Evolutionary conservation across 148 eudicot genomes (phyloP), one percentile per base, ranked within the genome.

Genomic region (Polygonum aviculare): DNA sequence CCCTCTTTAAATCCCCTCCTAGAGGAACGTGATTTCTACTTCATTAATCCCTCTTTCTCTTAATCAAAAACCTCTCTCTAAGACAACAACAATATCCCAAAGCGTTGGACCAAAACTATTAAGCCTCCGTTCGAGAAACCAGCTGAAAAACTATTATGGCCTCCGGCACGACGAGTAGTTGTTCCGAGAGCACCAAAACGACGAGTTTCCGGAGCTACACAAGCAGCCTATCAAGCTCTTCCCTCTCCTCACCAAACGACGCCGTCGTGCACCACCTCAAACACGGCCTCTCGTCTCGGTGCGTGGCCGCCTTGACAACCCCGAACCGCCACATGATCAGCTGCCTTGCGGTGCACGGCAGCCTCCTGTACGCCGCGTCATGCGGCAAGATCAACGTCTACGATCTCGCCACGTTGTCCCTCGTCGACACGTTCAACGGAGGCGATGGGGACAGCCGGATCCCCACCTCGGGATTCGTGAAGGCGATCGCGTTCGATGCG

Each of bases 331-430:
- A 82, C 47, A 80, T 84, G 45, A 67, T 67, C 74, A 78, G 79
- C 41, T 84, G 85, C 79, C 74, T 84, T 36, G 73, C 87, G 4
- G 76, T 77, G 70, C 81, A 81, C 44, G 11, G n/a, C 12, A 73
- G 55, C 41, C 31, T 72, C 55, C 81, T 84, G 5, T 84, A 84
- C 67, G 85, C 83, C 40, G 87, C 87, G 8, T 78, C 85, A 26
- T 73, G 77, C 2, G 54, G 76, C 76, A 63, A 80, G n/a, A 76
- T 84, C 81, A 65, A 77, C 78, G 82, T 77, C 76, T 84, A 77
- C 12, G 78, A 80, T 36, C 62, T 82, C 11, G 22, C 78, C 77
- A 84, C 77, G 7, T 33, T 67, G 15, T 21, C 78, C 5, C 78
- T 36, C 31, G 36, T 75, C 35, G 76, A 54, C 21, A 57, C 71